Evolutionary conservation across 805 yeast species (phyloP).

Genomic region (Zygosaccharomyces gambellarensis): DNA sequence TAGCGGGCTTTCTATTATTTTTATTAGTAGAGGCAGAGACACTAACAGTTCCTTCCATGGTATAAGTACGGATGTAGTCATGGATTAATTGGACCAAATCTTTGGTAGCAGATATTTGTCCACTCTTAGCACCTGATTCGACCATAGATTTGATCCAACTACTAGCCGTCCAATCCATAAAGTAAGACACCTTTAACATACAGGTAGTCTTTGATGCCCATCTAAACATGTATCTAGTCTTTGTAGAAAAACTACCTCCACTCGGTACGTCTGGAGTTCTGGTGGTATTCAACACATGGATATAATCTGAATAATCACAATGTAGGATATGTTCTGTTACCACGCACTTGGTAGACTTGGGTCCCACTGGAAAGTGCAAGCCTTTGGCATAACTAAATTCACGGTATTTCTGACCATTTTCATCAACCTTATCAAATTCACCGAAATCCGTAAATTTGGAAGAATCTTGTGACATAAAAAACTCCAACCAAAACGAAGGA

Average conservation of each 20-base stretch:
- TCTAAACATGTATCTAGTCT: slow-evolving; percentile 63
- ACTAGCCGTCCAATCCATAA: slow-evolving; percentile 83
- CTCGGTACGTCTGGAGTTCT: slow-evolving; percentile 93
- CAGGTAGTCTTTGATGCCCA: slow-evolving; percentile 72
- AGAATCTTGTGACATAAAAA: slow-evolving; percentile 38
- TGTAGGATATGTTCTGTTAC: slow-evolving; percentile 56
- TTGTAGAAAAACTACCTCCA: slow-evolving; percentile 73
- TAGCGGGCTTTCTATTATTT: neutral
- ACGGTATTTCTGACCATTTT: slow-evolving; percentile 43
- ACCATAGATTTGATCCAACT: slow-evolving; percentile 90
- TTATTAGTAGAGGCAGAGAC: slow-evolving; percentile 6
- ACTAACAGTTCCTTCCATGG: slow-evolving; percentile 12
- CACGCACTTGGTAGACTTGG: slow-evolving; percentile 80
- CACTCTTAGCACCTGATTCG: slow-evolving; percentile 77
- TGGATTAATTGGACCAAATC: slow-evolving; percentile 37
- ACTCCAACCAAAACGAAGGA: slow-evolving; percentile 38
- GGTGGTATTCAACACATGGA: slow-evolving; percentile 59
- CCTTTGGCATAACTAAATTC: slow-evolving; percentile 67
- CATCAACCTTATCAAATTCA: slow-evolving; percentile 32
- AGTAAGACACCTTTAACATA: slow-evolving; percentile 57
- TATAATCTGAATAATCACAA: slow-evolving; percentile 44
- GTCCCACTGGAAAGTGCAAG: slow-evolving; percentile 80
- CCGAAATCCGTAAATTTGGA: slow-evolving; percentile 36
- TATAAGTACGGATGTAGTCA: slow-evolving; percentile 23
- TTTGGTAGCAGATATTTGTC: slow-evolving; percentile 64